phyloP scores from a whole-genome alignment of 129 eudicot species.

The Glebionis coronaria region DNA sequence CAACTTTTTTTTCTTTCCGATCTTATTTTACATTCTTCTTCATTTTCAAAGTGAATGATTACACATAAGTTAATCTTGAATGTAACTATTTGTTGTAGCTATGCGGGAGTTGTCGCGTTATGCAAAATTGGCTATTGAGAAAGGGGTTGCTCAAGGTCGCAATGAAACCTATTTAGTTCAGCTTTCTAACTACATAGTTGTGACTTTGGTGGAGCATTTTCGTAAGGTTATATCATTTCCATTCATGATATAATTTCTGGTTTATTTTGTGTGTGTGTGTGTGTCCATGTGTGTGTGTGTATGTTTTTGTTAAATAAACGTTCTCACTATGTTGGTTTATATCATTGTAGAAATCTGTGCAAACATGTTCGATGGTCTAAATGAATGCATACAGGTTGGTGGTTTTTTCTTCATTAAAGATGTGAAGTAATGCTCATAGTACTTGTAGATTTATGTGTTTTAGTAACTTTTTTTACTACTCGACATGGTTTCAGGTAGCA shows the following conservation, averaged over 20 bases:
- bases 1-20: constrained; percentile 42
- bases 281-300: background rate
- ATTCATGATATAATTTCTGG: background rate
- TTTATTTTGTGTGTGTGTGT: background rate
- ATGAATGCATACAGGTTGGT: constrained; percentile 92
- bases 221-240: constrained; percentile 57
- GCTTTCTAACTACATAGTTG: constrained; percentile 87
- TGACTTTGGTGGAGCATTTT: constrained; percentile 89
- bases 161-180: constrained; percentile 85
- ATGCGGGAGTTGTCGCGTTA: constrained; percentile 95
- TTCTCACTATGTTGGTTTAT: constrained; percentile 16
- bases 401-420: background rate
- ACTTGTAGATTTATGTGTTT: background rate
- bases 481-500: constrained; percentile 55
- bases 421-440: constrained; percentile 5
- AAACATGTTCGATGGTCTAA: constrained; percentile 89
- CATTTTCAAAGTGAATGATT: background rate
- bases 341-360: constrained; percentile 76
- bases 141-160: constrained; percentile 97
- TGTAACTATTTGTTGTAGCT: constrained; percentile 40
- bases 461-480: background rate
- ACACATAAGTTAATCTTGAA: background rate
- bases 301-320: no score
- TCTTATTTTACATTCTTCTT: background rate
- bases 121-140: constrained; percentile 95